A percentile compares a stretch with the other conserved stretches of the same genome.
Evolutionary conservation across 2,329 filamentous ascomycete species (phyloP).

Genomic region (Microthyrium microscopicum): DNA sequence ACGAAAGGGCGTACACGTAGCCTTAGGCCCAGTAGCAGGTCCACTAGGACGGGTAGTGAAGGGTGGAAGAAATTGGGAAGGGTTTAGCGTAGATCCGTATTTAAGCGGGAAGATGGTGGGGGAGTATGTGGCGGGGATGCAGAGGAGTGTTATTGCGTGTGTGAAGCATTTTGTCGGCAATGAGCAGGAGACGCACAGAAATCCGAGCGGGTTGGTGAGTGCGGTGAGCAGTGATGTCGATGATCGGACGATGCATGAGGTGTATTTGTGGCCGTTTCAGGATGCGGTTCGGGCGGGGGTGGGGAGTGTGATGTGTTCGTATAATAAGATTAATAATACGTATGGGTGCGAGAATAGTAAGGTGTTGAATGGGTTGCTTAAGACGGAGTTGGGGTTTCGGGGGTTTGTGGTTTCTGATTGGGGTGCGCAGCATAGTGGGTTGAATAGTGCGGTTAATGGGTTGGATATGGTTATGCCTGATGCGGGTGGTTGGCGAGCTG

Average conservation of each 20-base stretch:
- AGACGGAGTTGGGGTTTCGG: constrained; percentile 35
- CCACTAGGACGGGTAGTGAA: constrained; percentile 4
- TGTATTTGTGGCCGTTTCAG: constrained; percentile 17
- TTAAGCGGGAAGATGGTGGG: not conserved
- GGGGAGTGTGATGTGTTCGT: constrained; percentile 17
- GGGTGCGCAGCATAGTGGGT: constrained; percentile 16
- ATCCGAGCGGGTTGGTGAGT: not conserved
- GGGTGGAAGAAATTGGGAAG: constrained; percentile 8
- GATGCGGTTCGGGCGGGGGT: constrained; percentile 16
- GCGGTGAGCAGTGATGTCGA: constrained; percentile 11
- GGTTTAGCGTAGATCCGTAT: constrained; percentile 4
- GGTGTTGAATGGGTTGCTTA: constrained; percentile 44
- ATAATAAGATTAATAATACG: constrained; percentile 25
- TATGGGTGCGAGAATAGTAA: constrained; percentile 39
- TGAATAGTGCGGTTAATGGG: constrained; percentile 14
- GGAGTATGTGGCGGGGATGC: constrained; percentile 1
- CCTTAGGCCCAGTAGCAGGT: constrained; percentile 6
- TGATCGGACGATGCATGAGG: constrained; percentile 17
- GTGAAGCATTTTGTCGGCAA: constrained; percentile 15
- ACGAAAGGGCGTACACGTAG: constrained; percentile 7
- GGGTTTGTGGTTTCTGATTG: constrained; percentile 15
- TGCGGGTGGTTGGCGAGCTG: constrained; percentile 10
- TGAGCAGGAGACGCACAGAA: constrained; percentile 16
- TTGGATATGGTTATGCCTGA: constrained; percentile 16
- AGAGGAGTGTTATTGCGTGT: constrained; percentile 4